These are phyloP conservation scores for Curvularia sp. DNA, from an alignment of 2,329 filamentous ascomycete species.

Conservation along the genomic window DNA sequence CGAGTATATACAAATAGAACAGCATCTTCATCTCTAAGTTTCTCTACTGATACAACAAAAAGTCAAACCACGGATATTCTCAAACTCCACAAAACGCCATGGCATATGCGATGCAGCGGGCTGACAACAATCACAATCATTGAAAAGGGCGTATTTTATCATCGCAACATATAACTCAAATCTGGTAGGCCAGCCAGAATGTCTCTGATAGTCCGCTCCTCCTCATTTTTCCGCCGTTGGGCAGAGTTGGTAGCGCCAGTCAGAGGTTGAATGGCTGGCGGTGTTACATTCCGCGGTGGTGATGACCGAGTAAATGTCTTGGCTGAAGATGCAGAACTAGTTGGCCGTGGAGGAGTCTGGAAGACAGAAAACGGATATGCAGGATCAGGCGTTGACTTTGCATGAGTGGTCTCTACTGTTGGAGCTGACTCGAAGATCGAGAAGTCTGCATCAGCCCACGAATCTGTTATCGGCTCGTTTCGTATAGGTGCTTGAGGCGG, in stretches of 20 bases:
- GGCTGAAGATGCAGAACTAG: conserved; percentile 15
- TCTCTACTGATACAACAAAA: neutral
- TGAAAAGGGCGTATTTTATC: neutral
- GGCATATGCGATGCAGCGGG: neutral
- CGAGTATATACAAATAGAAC: neutral
- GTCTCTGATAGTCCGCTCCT: conserved; percentile 35
- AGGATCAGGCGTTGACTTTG: conserved; percentile 12
- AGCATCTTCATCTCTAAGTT: neutral
- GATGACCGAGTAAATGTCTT: conserved; percentile 32
- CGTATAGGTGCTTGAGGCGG: conserved; percentile 10
- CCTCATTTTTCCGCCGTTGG: conserved; percentile 37
- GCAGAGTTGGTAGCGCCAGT: conserved; percentile 34
- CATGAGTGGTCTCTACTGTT: conserved; percentile 5
- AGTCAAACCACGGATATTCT: neutral
- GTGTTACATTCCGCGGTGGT: conserved; percentile 25
- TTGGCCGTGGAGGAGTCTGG: conserved; percentile 23
- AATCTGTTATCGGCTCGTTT: conserved; percentile 15
- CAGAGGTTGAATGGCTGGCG: conserved; percentile 32
- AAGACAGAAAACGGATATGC: conserved; percentile 39
- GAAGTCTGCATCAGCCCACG: conserved; percentile 28
- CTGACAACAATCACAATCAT: neutral
- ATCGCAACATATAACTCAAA: conserved; percentile 44
- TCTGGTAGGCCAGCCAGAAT: conserved; percentile 42
- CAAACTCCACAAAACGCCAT: conserved; percentile 1
- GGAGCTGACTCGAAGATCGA: conserved; percentile 43